These are phyloP conservation scores for Rhodotorula mucilaginosa DNA, from an alignment of 1,284 basidiomycete species.

Conservation along the genomic window DNA sequence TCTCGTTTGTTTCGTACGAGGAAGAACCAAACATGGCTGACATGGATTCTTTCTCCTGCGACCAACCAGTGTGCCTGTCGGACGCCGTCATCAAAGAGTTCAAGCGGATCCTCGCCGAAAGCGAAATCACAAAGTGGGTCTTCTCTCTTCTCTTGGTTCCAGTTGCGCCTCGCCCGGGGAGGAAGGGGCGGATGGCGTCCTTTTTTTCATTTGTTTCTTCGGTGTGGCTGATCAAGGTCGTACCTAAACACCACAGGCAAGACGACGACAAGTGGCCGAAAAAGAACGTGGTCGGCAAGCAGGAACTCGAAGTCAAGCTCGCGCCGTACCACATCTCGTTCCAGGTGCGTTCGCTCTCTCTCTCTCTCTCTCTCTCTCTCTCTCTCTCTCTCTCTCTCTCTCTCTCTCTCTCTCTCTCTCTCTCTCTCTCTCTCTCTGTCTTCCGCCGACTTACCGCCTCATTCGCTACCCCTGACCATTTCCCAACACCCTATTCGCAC, in stretches of 20 bases:
- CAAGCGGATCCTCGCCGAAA: slow-evolving; percentile 88
- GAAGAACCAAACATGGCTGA: too few species aligned
- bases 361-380: not conserved
- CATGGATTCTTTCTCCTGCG: too few species aligned
- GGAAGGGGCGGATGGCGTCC: not conserved
- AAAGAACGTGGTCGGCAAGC: slow-evolving; percentile 96
- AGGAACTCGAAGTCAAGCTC: slow-evolving; percentile 91
- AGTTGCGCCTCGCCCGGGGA: too few species aligned
- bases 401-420: slow-evolving; percentile 19
- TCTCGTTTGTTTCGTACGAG: not conserved
- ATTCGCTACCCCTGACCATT: too few species aligned
- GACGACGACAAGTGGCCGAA: slow-evolving; percentile 98
- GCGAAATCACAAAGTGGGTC: slow-evolving; percentile 88
- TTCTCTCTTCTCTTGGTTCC: not conserved
- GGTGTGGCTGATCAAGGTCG: not conserved
- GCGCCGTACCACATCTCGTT: slow-evolving; percentile 97
- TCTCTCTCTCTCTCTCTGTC: not conserved
- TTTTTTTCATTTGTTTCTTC: too few species aligned
- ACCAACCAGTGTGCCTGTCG: slow-evolving; percentile 79
- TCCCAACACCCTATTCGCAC: too few species aligned
- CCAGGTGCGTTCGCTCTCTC: slow-evolving; percentile 62
- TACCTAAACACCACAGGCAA: slow-evolving; percentile 62
- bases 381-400: not conserved
- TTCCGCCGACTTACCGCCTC: not conserved
- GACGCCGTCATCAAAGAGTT: slow-evolving; percentile 88